Conservation (phyloP, 2,329 filamentous ascomycete species). For the Clonostachys chloroleuca region DNA sequence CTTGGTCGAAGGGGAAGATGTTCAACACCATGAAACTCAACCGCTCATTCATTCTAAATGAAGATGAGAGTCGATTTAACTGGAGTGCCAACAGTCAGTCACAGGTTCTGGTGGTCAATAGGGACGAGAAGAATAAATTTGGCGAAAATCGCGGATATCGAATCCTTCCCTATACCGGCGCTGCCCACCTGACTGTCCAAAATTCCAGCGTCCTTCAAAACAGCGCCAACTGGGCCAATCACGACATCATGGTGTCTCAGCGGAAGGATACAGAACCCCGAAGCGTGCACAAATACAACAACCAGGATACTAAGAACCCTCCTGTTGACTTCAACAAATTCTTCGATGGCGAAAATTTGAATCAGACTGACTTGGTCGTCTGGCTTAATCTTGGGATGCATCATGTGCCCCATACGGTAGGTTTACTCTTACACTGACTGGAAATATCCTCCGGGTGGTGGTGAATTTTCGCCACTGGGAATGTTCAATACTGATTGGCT, state of each 20-base stretch:
- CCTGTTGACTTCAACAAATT: conserved; percentile 45
- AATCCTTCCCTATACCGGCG: conserved; percentile 14
- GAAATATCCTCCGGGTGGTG: too few relatives aligned
- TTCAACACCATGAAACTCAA: conserved; percentile 48
- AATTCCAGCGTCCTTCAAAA: conserved; percentile 40
- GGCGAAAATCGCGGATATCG: conserved; percentile 49
- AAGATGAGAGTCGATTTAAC: conserved; percentile 33
- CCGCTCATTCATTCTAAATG: conserved; percentile 31
- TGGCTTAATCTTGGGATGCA: conserved; percentile 54
- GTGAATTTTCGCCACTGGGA: too few relatives aligned
- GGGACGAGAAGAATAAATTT: conserved; percentile 37
- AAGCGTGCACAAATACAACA: conserved; percentile 37
- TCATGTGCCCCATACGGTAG: conserved; percentile 44
- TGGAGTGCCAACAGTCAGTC: conserved; percentile 42
- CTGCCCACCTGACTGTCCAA: conserved; percentile 36
- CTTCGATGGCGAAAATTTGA: conserved; percentile 29
- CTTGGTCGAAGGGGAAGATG: conserved; percentile 40
- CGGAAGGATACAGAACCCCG: conserved; percentile 48
- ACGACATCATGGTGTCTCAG: conserved; percentile 44
- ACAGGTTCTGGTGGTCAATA: conserved; percentile 47
- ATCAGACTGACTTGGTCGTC: conserved; percentile 35
- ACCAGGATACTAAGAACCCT: conserved; percentile 37
- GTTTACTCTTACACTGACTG: too few relatives aligned
- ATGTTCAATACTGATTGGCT: too few relatives aligned
- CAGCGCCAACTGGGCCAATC: conserved; percentile 40